Base-by-base conservation (phyloP, 768 basidiomycete species). In the Tylopilus felleus region DNA sequence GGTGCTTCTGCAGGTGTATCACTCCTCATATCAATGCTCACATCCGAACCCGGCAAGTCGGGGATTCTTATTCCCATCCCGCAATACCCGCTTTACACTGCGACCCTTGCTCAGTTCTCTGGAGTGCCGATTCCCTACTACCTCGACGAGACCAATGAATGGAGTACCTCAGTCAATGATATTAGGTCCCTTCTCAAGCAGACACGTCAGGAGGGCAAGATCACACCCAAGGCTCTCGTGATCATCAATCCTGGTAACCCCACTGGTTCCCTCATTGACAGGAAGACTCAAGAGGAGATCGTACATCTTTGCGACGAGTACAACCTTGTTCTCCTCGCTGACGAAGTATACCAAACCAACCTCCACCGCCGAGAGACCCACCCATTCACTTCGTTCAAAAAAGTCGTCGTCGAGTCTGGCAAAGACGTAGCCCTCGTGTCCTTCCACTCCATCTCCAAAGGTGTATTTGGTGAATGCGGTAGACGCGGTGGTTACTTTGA, bases 161-260 rank as follows among this genome's bases (percentile, higher is more conserved):
- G 96, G 96, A 82, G 87, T 8, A 92, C 94, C 17, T 86, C 87
- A 44, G 75, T 84, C 38, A 66, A 73, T 10, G 81, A 84, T 47
- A 83, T 98, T 61, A 77, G 83, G 57, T 72, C 74, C 1, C 83
- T 89, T 5, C 75, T 98, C 56, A 74, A 80, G 14, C 80, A 84
- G 33, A 89, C 89, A 1, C 73, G 77, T 27, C 72, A 74, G 53
- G 79, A 85, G 17, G 86, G 86, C 59, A 75, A 67, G 31, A 45
- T 81, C 27, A 71, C 73, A 6, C 79, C 92, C 47, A 93, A 88
- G 63, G 93, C 88, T 6, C 81, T 99, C 53, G 96, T 98, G 57
- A 82, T 99, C 64, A 98, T 99, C 79, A 99, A 99, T 76, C 96
- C 96, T 0, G 96, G 96, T 22, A 99, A 98, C 74, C 96, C 97